Base-by-base conservation (phyloP, 257 asterid genomes). In the Ehretia macrophylla region DNA sequence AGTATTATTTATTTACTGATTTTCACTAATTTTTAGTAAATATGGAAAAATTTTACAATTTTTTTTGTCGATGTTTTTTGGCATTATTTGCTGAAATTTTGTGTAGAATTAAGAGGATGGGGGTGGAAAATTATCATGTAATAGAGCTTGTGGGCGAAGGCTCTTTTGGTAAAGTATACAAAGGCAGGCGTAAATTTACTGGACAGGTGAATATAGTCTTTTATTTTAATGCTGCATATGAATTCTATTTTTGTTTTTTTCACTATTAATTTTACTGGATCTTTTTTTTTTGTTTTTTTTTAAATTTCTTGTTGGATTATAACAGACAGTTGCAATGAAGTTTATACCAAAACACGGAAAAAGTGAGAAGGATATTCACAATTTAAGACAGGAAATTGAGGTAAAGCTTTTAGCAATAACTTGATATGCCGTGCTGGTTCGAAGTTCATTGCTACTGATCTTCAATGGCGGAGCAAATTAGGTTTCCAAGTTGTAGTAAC, bases 61-160 rank as follows among this genome's bases (percentile, higher is more conserved):
- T 49, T 1, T 49, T 9, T 3, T 8, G 10, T 8, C 8, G 17
- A 12, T 55, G 44, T 32, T 56, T 10, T n/a, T 16, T 21, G 5
- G 44, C 14, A 37, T 9, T n/a, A 58, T 58, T 10, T 4, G 13
- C 14, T 17, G 23, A 5, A 19, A 12, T 44, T 61, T n/a, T 67
- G 52, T 40, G 45, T 21, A 53, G 70, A 64, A 63, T 46, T 51
- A 51, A 48, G 55, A 78, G 45, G 27, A 92, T 92, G 99, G 90
- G 92, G 8, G 87, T 93, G 14, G 96, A 93, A 45, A 70, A 79
- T 64, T 93, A 93, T 67, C 97, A 89, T 53, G 99, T 93, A 32
- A 89, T 85, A 51, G 97, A 89, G 83, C 93, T 89, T 9, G 99
- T 86, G 8, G 99, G 99, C 1, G 99, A 89, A 76, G 97, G 99